A percentile compares a stretch with the other conserved stretches of the same genome.
These are phyloP conservation scores for Wickerhamomyces sydowiorum DNA, from an alignment of 805 yeast species.

Conservation along the genomic window DNA sequence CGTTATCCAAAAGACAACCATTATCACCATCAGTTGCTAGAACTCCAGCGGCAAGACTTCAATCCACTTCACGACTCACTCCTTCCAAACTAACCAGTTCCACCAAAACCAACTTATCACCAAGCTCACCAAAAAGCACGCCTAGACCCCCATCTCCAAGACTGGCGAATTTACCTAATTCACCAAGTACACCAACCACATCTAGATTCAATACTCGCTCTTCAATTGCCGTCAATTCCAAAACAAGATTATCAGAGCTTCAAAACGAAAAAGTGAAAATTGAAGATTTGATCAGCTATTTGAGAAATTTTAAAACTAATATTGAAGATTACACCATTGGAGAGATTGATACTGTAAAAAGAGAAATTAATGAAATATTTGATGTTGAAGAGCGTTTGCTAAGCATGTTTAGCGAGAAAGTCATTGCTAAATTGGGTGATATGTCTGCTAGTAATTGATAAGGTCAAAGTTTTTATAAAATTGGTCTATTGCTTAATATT, in stretches of 20 bases:
- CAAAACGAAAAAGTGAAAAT: conserved; percentile 2
- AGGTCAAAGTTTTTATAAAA: no score
- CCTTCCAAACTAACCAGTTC: conserved; percentile 4
- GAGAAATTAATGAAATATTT: conserved; percentile 16
- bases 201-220: not conserved
- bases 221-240: not conserved
- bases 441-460: conserved; percentile 16
- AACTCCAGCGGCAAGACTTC: conserved; percentile 14
- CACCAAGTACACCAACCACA: not conserved
- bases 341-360: conserved; percentile 18
- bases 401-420: conserved; percentile 26
- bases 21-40: conserved; percentile 5
- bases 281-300: conserved; percentile 11
- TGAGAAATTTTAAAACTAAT: conserved; percentile 13
- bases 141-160: conserved; percentile 1
- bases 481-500: no score
- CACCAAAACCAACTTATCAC: conserved; percentile 15
- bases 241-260: not conserved
- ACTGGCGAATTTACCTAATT: not conserved
- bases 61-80: conserved; percentile 12
- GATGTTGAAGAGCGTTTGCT: conserved; percentile 24
- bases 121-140: conserved; percentile 7
- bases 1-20: conserved; percentile 7
- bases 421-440: conserved; percentile 18
- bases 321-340: conserved; percentile 16